Percentiles rank a stretch among this genome's conserved stretches.
These are phyloP conservation scores for Auriscalpium orientale DNA, from an alignment of 768 basidiomycete genomes.

Conservation along the genomic window DNA sequence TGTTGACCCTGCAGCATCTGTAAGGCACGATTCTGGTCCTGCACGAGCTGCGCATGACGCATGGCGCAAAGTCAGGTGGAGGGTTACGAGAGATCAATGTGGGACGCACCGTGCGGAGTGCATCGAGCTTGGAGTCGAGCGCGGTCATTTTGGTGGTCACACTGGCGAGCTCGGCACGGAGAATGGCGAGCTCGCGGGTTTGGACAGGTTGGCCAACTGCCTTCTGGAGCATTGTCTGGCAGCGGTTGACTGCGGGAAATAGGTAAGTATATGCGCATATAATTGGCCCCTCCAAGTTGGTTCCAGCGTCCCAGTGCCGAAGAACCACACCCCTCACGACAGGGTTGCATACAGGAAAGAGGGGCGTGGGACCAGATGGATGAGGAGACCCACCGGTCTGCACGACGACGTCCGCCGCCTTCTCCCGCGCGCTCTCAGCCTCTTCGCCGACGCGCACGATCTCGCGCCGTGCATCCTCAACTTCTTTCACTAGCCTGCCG, in stretches of 20 bases:
- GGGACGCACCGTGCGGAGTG: constrained; percentile 6
- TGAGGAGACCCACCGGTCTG: constrained; percentile 40
- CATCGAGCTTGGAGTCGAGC: constrained; percentile 14
- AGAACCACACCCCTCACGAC: neutral
- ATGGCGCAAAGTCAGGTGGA: neutral
- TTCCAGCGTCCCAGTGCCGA: too few relatives aligned
- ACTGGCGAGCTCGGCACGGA: constrained; percentile 11
- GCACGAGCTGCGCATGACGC: constrained; percentile 4
- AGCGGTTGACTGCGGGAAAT: constrained; percentile 44
- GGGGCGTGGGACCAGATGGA: constrained; percentile 5
- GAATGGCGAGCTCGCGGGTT: constrained; percentile 15
- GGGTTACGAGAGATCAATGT: neutral
- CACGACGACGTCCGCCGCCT: constrained; percentile 44
- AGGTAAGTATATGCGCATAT: constrained; percentile 3
- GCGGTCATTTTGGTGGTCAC: constrained; percentile 14
- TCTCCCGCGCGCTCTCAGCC: constrained; percentile 56
- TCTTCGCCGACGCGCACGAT: constrained; percentile 44
- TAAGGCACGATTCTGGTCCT: constrained; percentile 2
- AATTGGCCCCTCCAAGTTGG: neutral
- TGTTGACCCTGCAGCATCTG: constrained; percentile 12
- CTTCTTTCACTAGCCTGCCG: constrained; percentile 39
- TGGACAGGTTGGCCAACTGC: constrained; percentile 54
- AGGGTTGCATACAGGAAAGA: constrained; percentile 15
- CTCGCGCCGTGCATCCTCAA: constrained; percentile 47
- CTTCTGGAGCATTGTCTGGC: constrained; percentile 53